Conservation (phyloP, 1,284 basidiomycete species). For the Naganishia albida region DNA sequence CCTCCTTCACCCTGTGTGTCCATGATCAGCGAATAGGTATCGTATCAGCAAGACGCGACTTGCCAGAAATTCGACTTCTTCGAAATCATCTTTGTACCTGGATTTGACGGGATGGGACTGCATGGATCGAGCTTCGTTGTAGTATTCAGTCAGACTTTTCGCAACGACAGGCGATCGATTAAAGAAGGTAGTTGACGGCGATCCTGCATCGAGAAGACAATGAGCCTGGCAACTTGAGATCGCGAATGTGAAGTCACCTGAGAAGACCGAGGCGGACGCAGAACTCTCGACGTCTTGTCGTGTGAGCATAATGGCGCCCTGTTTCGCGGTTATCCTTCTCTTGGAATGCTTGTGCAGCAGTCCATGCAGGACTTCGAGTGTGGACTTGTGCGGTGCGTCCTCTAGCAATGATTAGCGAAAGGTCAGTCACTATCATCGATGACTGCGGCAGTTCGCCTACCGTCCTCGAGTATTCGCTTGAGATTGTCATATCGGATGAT, state of each 20-base stretch:
- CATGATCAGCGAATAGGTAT: neutral
- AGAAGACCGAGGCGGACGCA: neutral
- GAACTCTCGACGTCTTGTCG: conserved; percentile 9
- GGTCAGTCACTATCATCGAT: neutral
- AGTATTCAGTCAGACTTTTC: conserved; percentile 22
- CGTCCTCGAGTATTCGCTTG: conserved; percentile 44
- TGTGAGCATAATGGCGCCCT: conserved; percentile 42
- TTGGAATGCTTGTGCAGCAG: conserved; percentile 46
- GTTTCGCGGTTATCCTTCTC: conserved; percentile 49
- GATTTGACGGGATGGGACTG: conserved; percentile 35
- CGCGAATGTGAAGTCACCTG: neutral
- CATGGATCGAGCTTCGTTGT: conserved; percentile 14
- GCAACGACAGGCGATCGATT: conserved; percentile 26
- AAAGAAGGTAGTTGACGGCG: conserved; percentile 26
- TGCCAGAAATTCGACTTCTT: conserved; percentile 54
- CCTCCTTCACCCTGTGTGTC: conserved; percentile 79
- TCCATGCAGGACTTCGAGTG: conserved; percentile 43
- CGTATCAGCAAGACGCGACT: neutral
- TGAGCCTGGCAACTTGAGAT: neutral
- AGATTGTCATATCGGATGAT: conserved; percentile 46
- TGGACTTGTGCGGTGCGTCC: conserved; percentile 26
- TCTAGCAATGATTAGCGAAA: neutral
- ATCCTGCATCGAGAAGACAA: neutral
- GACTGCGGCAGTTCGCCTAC: conserved; percentile 32
- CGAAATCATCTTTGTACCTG: conserved; percentile 52